Percentiles rank a stretch among this genome's conserved stretches.
phyloP scores from a whole-genome alignment of 2,329 filamentous ascomycete genomes.

The Fusarium camptoceras region DNA sequence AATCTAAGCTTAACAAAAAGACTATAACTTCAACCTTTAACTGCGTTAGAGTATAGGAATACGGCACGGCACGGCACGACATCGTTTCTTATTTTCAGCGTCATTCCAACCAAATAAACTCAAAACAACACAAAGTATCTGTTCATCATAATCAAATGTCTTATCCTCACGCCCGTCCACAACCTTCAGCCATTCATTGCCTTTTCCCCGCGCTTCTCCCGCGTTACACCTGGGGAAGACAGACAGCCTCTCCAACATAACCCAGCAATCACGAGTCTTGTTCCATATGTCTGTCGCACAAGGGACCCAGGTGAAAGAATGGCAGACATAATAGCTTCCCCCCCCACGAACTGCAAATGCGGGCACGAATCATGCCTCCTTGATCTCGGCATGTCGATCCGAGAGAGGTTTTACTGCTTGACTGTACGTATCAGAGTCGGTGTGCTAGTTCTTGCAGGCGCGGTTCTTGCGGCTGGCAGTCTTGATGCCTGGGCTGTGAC shows the following conservation, averaged over 20 bases:
- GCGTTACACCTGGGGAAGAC: slow-evolving; percentile 10
- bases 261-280: slow-evolving; percentile 6
- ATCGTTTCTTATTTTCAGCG: neutral
- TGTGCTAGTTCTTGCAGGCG: slow-evolving; percentile 15
- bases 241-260: neutral
- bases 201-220: neutral
- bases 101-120: neutral
- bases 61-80: slow-evolving; percentile 14
- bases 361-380: slow-evolving; percentile 37
- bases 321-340: neutral
- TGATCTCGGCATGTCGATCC: slow-evolving; percentile 35
- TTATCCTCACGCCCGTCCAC: slow-evolving; percentile 25
- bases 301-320: neutral
- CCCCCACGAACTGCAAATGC: slow-evolving; percentile 29
- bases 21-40: neutral
- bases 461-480: slow-evolving; percentile 6
- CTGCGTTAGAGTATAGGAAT: neutral
- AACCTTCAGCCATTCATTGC: slow-evolving; percentile 3
- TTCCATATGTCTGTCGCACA: neutral
- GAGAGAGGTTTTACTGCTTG: slow-evolving; percentile 5
- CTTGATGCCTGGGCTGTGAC: slow-evolving; percentile 19
- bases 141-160: neutral
- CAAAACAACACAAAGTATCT: neutral
- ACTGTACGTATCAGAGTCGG: neutral
- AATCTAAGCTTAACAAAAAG: slow-evolving; percentile 3